These are phyloP conservation scores for Lablab purpureus DNA, from an alignment of 306 rosid genomes.

Conservation along the genomic window DNA sequence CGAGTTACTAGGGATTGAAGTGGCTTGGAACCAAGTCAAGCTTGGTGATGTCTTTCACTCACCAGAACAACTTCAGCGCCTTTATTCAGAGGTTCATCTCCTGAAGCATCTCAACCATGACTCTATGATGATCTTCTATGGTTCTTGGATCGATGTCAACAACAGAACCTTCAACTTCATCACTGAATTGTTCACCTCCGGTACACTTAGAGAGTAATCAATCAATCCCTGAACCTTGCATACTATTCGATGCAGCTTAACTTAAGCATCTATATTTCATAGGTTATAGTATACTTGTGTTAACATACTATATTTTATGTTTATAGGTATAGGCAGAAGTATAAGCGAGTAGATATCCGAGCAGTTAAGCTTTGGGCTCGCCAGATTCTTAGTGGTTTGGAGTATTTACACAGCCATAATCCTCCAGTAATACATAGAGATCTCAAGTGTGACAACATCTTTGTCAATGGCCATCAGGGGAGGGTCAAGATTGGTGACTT, in stretches of 20 bases:
- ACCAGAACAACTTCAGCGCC: constrained; percentile 76
- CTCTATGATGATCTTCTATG: constrained; percentile 74
- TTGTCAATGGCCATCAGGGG: constrained; percentile 90
- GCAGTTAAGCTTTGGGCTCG: constrained; percentile 86
- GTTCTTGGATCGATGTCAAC: constrained; percentile 76
- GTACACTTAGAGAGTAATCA: constrained; percentile 88
- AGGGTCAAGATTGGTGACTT: constrained; percentile 90
- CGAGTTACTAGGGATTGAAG: constrained; percentile 78
- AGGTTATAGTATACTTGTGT: neutral
- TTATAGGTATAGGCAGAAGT: constrained; percentile 72
- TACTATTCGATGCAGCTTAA: neutral
- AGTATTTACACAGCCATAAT: constrained; percentile 67
- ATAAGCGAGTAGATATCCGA: constrained; percentile 59
- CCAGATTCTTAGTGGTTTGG: constrained; percentile 77
- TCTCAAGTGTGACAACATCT: constrained; percentile 87
- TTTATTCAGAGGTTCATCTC: constrained; percentile 90
- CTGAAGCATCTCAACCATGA: constrained; percentile 82
- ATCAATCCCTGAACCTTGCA: neutral
- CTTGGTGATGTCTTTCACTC: constrained; percentile 76
- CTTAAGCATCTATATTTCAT: neutral
- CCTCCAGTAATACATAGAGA: constrained; percentile 95
- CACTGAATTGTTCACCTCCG: constrained; percentile 94
- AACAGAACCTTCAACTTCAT: constrained; percentile 84
- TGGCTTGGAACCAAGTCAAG: constrained; percentile 92
- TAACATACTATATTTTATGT: neutral